Base-by-base conservation (phyloP, 495 filamentous ascomycete genomes). In the Chaetomium fimeti region DNA sequence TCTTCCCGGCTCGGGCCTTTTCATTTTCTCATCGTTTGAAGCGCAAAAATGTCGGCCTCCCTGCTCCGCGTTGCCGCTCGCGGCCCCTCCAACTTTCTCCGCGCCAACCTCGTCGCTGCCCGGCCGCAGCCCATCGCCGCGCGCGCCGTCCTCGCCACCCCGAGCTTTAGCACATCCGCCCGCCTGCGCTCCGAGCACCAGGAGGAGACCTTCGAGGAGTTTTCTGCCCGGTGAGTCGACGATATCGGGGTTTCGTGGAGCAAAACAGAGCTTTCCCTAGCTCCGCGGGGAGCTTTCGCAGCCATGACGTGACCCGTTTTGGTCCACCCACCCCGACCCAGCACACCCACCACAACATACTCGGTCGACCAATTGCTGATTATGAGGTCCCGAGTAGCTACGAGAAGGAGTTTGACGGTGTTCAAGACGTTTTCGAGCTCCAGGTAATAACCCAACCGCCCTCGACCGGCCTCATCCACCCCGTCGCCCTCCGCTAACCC, bases 371-470 rank as follows among this genome's bases (percentile, higher is more conserved):
- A 74, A 68, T 74, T 62, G 60, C 74, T 78, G 63, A 82, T 66
- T n/a, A 65, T 60, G 32, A 54, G 56, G 58, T 57, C 58, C 63
- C 52, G 63, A 51, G 65, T 73, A 99, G 94, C 81, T 99, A 96
- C 76, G 94, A 98, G 86, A 96, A 96, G 84, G 94, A 99, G 81
- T 99, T 99, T 78, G 93, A 99, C 49, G 78, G 79, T 74, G 94
- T 99, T 58, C 90, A 98, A 80, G 94, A 99, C 83, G 94, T 97
- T 69, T 99, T 99, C 81, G 94, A 99, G 86, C 90, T 99, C 72
- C 94, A 98, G 91, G 93, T 96, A 88, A 75, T 85, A 29, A 48
- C 4, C 29, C 64, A 2, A n/a, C 24, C 1, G 5, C 25, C 27
- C 5, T 20, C 20, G 9, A 47, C 28, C 28, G 16, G 42, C 7